Evolutionary conservation across 1,139 yeast species (phyloP).

Genomic region (Geotrichum phurueaensis): DNA sequence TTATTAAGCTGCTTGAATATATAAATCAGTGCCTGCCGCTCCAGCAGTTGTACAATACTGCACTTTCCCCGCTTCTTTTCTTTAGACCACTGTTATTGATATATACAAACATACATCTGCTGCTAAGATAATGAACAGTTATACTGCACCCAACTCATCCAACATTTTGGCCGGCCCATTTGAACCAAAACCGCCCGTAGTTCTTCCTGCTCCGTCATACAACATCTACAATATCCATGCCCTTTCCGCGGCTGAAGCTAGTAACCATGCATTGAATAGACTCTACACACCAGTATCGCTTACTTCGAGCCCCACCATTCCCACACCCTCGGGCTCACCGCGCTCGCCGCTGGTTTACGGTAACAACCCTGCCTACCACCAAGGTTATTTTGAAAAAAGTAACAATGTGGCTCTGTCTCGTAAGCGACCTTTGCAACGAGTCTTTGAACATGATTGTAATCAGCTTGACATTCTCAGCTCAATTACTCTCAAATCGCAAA

Average conservation of each 20-base stretch:
- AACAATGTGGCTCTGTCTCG: not conserved
- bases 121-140: not conserved
- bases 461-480: not conserved
- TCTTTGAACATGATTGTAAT: not conserved
- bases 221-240: not conserved
- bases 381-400: not conserved
- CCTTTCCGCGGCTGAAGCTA: not conserved
- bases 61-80: not conserved
- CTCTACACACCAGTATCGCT: not conserved
- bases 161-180: not conserved
- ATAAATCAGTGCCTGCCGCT: not conserved
- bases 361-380: not conserved
- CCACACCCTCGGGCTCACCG: not conserved
- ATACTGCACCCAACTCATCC: not conserved
- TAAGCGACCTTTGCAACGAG: not conserved
- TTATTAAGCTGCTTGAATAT: not conserved
- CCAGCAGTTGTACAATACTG: not conserved
- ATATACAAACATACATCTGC: not conserved
- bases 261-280: not conserved
- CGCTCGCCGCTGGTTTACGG: not conserved
- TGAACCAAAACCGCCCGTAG: not conserved
- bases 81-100: not conserved
- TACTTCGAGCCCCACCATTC: not conserved
- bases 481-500: not conserved
- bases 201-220: not conserved